phyloP scores from a whole-genome alignment of 805 yeast genomes.

The Sporopachydermia lactativora region DNA sequence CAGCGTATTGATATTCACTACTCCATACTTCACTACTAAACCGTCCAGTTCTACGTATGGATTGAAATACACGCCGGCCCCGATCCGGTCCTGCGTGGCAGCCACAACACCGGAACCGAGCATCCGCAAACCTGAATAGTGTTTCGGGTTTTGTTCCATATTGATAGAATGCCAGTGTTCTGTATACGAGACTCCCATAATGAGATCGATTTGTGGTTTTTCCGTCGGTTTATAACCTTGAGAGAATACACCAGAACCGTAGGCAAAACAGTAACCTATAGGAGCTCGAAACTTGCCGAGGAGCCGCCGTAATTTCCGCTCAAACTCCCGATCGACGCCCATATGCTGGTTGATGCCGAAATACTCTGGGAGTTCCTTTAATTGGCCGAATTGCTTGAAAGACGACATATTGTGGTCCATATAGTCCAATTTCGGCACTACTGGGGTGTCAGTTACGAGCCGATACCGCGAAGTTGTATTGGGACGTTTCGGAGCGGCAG shows the following conservation, averaged over 20 bases:
- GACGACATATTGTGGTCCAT: slow-evolving; percentile 18
- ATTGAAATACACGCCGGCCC: slow-evolving; percentile 90
- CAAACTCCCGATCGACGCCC: slow-evolving; percentile 27
- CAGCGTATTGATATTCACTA: slow-evolving; percentile 48
- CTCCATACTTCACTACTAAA: slow-evolving; percentile 69
- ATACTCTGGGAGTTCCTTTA: slow-evolving; percentile 36
- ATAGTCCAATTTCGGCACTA: slow-evolving; percentile 1
- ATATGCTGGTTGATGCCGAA: slow-evolving; percentile 48
- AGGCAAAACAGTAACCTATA: slow-evolving; percentile 72
- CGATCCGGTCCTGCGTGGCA: slow-evolving; percentile 41
- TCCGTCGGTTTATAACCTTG: slow-evolving; percentile 37
- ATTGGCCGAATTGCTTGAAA: slow-evolving; percentile 10
- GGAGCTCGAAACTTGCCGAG: slow-evolving; percentile 55
- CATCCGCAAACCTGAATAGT: slow-evolving; percentile 56
- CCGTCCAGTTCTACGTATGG: slow-evolving; percentile 65
- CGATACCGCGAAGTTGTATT: too few species aligned
- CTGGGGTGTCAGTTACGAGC: neutral
- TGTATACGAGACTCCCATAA: slow-evolving; percentile 67
- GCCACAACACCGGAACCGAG: slow-evolving; percentile 49
- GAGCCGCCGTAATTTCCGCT: slow-evolving; percentile 32
- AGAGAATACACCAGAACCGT: slow-evolving; percentile 86
- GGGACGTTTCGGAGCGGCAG: too few species aligned
- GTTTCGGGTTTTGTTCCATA: slow-evolving; percentile 49
- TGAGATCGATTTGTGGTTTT: slow-evolving; percentile 71
- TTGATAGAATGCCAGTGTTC: slow-evolving; percentile 67